Percentiles rank a stretch among this genome's conserved stretches.
These are phyloP conservation scores for Mycena olivaceomarginata DNA, from an alignment of 768 basidiomycete species.

Conservation along the genomic window DNA sequence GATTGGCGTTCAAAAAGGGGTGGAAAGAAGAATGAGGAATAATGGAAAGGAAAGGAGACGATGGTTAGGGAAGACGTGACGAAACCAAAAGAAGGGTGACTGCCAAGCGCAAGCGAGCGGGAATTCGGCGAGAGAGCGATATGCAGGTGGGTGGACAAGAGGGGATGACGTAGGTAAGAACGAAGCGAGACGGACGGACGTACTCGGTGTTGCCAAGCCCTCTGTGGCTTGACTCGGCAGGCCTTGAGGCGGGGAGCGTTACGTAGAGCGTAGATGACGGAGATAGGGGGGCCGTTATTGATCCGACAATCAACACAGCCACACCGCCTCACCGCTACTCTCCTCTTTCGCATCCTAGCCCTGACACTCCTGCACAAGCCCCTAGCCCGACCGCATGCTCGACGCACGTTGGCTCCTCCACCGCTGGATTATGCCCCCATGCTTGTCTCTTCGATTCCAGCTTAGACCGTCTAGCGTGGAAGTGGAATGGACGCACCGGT, in stretches of 20 bases:
- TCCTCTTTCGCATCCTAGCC: background rate
- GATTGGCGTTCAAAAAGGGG: too few relatives aligned
- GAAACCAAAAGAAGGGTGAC: too few relatives aligned
- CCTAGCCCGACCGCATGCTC: background rate
- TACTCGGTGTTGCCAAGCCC: too few relatives aligned
- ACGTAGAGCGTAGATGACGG: background rate
- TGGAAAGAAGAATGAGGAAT: too few relatives aligned
- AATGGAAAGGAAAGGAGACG: too few relatives aligned
- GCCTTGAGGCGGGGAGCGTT: background rate
- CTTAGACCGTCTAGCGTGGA: background rate
- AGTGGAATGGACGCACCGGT: slow-evolving; percentile 1
- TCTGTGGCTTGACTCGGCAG: too few relatives aligned
- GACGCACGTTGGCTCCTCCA: background rate
- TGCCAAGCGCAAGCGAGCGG: background rate
- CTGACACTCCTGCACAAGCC: background rate
- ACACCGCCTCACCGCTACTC: background rate
- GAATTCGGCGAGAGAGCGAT: background rate
- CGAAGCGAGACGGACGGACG: background rate
- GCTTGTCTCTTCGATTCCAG: background rate
- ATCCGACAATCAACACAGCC: background rate
- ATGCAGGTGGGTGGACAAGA: too few relatives aligned
- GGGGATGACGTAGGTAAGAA: background rate
- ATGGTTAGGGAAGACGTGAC: too few relatives aligned
- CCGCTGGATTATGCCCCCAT: background rate
- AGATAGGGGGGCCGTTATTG: background rate